These are phyloP conservation scores for Cocos nucifera DNA, from an alignment of 176 grass and related monocot species.

Conservation along the genomic window DNA sequence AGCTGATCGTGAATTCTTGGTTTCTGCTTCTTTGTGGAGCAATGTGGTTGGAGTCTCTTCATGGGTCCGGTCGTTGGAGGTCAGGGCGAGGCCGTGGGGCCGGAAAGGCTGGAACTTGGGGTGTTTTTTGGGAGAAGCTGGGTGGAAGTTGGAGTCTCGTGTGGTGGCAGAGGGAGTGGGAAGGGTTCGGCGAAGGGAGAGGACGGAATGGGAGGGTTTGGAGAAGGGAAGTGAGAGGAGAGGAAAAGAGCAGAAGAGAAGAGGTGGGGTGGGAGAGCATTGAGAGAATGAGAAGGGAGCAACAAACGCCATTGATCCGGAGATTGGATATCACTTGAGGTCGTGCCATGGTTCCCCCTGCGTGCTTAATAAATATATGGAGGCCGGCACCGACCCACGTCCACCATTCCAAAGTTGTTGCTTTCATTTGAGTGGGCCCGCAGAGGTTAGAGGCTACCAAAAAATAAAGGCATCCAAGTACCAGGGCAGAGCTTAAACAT, in stretches of 20 bases:
- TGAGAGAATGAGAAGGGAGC: slow-evolving; percentile 3
- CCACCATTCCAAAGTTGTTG: too few relatives aligned
- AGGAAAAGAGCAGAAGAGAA: slow-evolving; percentile 1
- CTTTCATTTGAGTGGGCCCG: too few relatives aligned
- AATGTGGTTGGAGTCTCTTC: not conserved
- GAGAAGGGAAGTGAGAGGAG: slow-evolving; percentile 8
- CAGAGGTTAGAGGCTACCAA: too few relatives aligned
- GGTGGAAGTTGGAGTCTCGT: slow-evolving; percentile 33
- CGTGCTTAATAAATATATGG: too few relatives aligned
- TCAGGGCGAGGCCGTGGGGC: slow-evolving; percentile 41
- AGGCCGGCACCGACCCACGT: too few relatives aligned
- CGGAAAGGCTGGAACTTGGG: slow-evolving; percentile 34
- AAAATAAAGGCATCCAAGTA: too few relatives aligned
- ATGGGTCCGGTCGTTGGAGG: slow-evolving; percentile 12
- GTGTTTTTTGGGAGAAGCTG: slow-evolving; percentile 50
- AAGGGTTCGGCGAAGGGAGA: slow-evolving; percentile 13
- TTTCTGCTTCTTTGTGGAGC: not conserved
- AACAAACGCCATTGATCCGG: not conserved
- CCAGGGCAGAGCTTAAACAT: too few relatives aligned
- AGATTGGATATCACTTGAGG: too few relatives aligned
- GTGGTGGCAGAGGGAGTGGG: slow-evolving; percentile 12
- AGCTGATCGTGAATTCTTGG: slow-evolving; percentile 27
- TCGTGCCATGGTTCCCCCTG: too few relatives aligned
- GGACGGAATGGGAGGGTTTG: slow-evolving; percentile 20
- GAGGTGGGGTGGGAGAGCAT: slow-evolving; percentile 19